Base-by-base conservation (phyloP, 371 early-diverging fungal genomes). In the Circinella umbellata region DNA sequence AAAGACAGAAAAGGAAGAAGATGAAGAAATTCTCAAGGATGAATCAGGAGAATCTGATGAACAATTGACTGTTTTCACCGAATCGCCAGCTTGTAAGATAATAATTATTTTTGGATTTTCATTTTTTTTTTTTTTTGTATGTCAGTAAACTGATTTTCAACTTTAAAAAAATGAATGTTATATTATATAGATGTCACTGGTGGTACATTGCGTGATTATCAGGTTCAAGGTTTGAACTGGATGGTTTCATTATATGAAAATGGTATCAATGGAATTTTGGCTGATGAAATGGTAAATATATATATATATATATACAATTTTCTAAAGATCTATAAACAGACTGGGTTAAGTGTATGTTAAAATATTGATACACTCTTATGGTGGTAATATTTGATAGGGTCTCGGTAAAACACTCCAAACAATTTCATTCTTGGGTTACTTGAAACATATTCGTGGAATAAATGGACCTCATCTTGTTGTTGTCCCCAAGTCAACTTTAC, bases 191-290 rank as follows among this genome's bases (percentile, higher is more conserved):
- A 57, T n/a, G 92, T 98, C 69, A 88, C 89, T 46, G 94, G 94
- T 55, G 98, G 98, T 17, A 92, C 78, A 15, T 86, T 99, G 79
- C 88, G 98, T 61, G 97, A 96, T 75, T 97, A 99, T 76, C 99
- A 99, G 80, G 72, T 99, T n/a, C 94, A 97, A 71, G 99, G 99
- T 20, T 86, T 99, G 35, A 99, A 99, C 81, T 99, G 99, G 99
- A 93, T 99, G 88, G 91, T 99, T 27, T 96, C 94, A 1, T 85
- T 99, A 67, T 98, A 92, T 75, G 93, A 98, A 69, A 96, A 98
- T 74, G 96, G 97, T n/a, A 95, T 99, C 76, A 99, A 99, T 76
- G 98, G 99, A 37, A 99, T 99, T 71, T 83, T 99, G 34, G 99
- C 99, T 39, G 99, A 99, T 85, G 99, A 99, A 83, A 99, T 99